Base-by-base conservation (phyloP, 345 rosid species). In the Capsella bursapastoris region DNA sequence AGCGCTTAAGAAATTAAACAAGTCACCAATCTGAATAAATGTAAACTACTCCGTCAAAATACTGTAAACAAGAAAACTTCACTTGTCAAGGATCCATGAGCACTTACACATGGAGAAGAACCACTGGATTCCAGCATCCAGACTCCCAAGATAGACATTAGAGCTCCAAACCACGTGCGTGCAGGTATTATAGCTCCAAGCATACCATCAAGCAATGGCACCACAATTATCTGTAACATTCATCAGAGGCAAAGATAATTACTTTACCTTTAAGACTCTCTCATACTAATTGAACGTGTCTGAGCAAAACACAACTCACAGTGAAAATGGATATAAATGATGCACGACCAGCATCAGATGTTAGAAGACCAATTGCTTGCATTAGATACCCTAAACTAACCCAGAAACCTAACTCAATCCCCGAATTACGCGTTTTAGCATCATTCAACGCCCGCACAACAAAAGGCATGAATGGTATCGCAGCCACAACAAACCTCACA, bases 131-230 rank as follows among this genome's bases (percentile, higher is more conserved):
- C 92, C 40, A 89, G 84, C 86, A 86, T 78, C 22, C 74, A 86
- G 57, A 89, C 87, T 38, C 92, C 89, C 18, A 80, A 10, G 34
- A 85, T 55, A 53, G 92, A 86, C 85, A 87, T 78, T 14, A 84
- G 47, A 56, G 84, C 85, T 57, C 91, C 88, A 84, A 83, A 81
- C 89, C 92, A 89, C 6, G 88, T 83, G n/a, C 69, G 75, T 6
- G 86, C 75, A 70, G 88, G 90, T 74, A 86, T 58, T 55, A 82
- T 67, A 43, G 91, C 82, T 78, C 95, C 95, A 61, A 89, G 72
- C 88, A 89, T 81, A 66, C 90, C 87, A 78, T 86, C 90, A 50
- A 89, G 86, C 79, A 86, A 62, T 3, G 95, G 95, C 74, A 86
- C 95, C 80, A 87, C 79, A 71, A 87, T 81, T 22, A 89, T 85